Evolutionary conservation across 2,329 filamentous ascomycete genomes (phyloP).

Genomic region (Sarocladiaceae sp.): DNA sequence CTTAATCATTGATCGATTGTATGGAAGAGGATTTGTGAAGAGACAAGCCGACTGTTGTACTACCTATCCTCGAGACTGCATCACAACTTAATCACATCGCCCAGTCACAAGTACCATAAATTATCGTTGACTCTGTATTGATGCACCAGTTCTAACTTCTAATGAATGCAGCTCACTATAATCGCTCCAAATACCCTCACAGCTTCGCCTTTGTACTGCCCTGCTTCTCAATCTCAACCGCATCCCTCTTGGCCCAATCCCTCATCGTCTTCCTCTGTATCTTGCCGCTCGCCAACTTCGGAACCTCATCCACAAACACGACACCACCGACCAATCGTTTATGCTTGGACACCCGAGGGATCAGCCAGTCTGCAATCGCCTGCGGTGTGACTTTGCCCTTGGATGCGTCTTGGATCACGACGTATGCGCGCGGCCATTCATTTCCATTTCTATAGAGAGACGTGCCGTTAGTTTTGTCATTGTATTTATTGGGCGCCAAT

Average conservation of each 20-base stretch:
- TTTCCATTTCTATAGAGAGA: slow-evolving; percentile 32
- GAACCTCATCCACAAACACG: slow-evolving; percentile 51
- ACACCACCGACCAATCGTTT: slow-evolving; percentile 48
- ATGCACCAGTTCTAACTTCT: too few relatives aligned
- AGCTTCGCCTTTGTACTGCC: slow-evolving; percentile 22
- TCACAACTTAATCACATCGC: too few relatives aligned
- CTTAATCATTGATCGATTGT: too few relatives aligned
- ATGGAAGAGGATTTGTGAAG: too few relatives aligned
- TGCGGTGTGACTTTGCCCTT: slow-evolving; percentile 40
- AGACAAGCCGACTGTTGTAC: too few relatives aligned
- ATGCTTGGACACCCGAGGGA: slow-evolving; percentile 44
- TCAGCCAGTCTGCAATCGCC: slow-evolving; percentile 48
- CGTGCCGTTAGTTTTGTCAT: slow-evolving; percentile 2
- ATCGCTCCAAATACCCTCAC: slow-evolving; percentile 17
- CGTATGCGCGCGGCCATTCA: slow-evolving; percentile 50
- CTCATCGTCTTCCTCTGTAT: slow-evolving; percentile 52
- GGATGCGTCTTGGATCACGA: slow-evolving; percentile 42
- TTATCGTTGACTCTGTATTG: too few relatives aligned
- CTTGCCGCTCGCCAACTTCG: slow-evolving; percentile 54
- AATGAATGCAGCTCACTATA: too few relatives aligned
- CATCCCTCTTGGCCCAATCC: slow-evolving; percentile 54
- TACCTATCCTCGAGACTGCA: too few relatives aligned
- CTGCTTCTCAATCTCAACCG: slow-evolving; percentile 22
- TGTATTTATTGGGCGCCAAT: background rate
- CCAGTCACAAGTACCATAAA: too few relatives aligned